Conservation (phyloP, 176 grass and related monocot genomes). For the Bonia amplexicaulis region DNA sequence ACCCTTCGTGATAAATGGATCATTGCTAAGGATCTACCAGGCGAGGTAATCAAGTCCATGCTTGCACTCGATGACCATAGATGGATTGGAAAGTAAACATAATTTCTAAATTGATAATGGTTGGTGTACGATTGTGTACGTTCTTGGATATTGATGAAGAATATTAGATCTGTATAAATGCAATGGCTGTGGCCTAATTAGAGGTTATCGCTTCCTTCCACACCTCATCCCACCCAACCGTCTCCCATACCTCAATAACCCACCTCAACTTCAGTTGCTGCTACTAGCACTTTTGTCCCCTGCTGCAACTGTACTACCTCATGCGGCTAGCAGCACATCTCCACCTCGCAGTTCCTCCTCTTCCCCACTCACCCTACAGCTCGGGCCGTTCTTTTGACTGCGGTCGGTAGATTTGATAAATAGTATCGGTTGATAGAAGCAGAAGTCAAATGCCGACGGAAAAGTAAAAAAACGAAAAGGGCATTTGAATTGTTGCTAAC, state of each 20-base stretch:
- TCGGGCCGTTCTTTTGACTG: neutral
- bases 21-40: conserved; percentile 56
- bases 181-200: neutral
- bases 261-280: neutral
- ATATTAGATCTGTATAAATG: neutral
- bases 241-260: too few relatives aligned
- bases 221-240: too few relatives aligned
- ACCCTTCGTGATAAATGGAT: conserved; percentile 65
- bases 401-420: too few relatives aligned
- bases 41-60: conserved; percentile 44
- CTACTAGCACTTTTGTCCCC: neutral
- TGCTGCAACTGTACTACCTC: too few relatives aligned
- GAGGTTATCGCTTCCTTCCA: neutral
- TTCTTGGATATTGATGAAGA: neutral
- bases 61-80: neutral
- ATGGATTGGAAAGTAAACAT: neutral
- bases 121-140: too few relatives aligned
- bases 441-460: too few relatives aligned
- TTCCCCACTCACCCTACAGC: neutral
- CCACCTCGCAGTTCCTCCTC: neutral
- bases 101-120: neutral
- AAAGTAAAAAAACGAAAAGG: too few relatives aligned
- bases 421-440: too few relatives aligned
- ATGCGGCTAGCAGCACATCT: too few relatives aligned
- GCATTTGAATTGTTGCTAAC: neutral